Percentiles rank a stretch among this genome's conserved stretches.
phyloP scores from a whole-genome alignment of 306 rosid genomes.

The Gynostemma pentaphyllum region DNA sequence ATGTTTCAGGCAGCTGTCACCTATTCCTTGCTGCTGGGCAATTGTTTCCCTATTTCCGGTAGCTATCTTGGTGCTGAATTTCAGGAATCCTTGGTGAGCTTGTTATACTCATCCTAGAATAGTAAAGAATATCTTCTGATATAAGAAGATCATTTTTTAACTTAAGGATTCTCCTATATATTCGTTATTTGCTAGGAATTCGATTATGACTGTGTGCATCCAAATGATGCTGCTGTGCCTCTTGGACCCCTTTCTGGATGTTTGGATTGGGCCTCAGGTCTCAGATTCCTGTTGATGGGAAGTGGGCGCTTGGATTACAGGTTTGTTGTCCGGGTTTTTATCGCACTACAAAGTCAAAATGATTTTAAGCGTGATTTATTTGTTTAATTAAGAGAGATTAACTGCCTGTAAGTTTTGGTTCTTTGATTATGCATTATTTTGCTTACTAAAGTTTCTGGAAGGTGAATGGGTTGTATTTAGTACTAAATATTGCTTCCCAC shows the following conservation, averaged over 20 bases:
- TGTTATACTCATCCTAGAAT: neutral
- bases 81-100: conserved; percentile 72
- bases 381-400: neutral
- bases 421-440: too few species aligned
- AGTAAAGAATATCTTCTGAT: too few species aligned
- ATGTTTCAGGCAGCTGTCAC: conserved; percentile 85
- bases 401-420: neutral
- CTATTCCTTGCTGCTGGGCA: conserved; percentile 71
- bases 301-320: conserved; percentile 99
- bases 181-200: conserved; percentile 31
- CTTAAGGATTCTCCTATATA: neutral
- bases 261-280: conserved; percentile 44
- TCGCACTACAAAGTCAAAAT: neutral
- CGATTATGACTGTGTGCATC: conserved; percentile 40
- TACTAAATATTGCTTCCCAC: neutral
- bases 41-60: conserved; percentile 60
- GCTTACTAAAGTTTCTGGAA: too few species aligned
- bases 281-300: conserved; percentile 71
- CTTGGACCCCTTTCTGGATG: conserved; percentile 54
- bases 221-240: conserved; percentile 38
- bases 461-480: neutral
- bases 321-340: conserved; percentile 28
- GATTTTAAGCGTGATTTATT: too few species aligned
- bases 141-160: neutral
- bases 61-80: conserved; percentile 95